Conservation (phyloP, 2,329 filamentous ascomycete species). For the Aspergillus fructus region DNA sequence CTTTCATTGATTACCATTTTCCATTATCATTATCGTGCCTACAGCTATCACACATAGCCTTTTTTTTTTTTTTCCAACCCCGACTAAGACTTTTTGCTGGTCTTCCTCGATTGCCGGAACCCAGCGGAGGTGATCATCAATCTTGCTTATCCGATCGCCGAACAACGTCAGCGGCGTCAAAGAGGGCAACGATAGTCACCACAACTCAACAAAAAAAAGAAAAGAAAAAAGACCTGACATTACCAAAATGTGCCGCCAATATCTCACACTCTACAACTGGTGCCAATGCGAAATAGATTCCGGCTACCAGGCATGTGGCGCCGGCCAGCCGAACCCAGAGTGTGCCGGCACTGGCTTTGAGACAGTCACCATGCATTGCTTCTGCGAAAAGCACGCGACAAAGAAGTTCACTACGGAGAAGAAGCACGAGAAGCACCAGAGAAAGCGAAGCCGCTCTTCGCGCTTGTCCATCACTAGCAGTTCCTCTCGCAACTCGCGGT, state of each 20-base stretch:
- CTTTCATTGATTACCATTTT: neutral
- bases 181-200: constrained; percentile 1
- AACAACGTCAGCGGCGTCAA: constrained; percentile 5
- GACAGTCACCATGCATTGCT: constrained; percentile 41
- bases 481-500: constrained; percentile 2
- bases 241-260: constrained; percentile 37
- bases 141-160: neutral
- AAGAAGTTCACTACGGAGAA: constrained; percentile 33
- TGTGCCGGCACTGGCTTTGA: constrained; percentile 30
- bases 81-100: neutral
- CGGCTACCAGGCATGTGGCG: constrained; percentile 30
- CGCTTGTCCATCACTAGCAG: neutral
- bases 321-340: constrained; percentile 16
- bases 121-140: constrained; percentile 14
- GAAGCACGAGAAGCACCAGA: constrained; percentile 30
- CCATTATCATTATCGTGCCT: neutral
- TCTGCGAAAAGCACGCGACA: constrained; percentile 36
- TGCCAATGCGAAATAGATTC: constrained; percentile 40
- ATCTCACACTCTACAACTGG: constrained; percentile 38
- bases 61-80: neutral
- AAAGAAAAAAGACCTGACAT: neutral
- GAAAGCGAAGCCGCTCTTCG: constrained; percentile 13
- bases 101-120: constrained; percentile 15
- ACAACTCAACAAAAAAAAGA: neutral
- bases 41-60: neutral